Evolutionary conservation across 2,329 filamentous ascomycete genomes (phyloP).

Genomic region (Cytospora paraplurivora): DNA sequence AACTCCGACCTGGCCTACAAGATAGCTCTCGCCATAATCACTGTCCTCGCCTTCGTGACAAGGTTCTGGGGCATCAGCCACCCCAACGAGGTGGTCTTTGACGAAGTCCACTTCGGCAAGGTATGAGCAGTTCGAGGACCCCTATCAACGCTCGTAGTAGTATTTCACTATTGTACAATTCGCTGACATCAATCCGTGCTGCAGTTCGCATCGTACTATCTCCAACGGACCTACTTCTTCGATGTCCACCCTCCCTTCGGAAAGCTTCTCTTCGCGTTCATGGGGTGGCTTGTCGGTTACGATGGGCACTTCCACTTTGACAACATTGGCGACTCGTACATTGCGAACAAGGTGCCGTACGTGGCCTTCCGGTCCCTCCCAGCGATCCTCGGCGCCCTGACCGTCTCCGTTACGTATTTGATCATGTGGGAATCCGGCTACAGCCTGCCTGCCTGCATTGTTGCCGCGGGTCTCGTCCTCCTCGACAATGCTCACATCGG

Average conservation of each 20-base stretch:
- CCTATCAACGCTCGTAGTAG: background rate
- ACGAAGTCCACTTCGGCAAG: constrained; percentile 99
- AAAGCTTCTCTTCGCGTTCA: constrained; percentile 95
- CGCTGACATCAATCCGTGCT: constrained; percentile 25
- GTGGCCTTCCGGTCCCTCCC: constrained; percentile 94
- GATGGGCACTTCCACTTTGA: constrained; percentile 98
- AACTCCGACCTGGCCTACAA: constrained; percentile 81
- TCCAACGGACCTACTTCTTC: constrained; percentile 98
- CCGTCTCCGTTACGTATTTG: constrained; percentile 88
- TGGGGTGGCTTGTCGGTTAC: constrained; percentile 97
- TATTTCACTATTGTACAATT: background rate
- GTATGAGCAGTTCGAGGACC: constrained; percentile 51
- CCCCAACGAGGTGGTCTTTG: constrained; percentile 95
- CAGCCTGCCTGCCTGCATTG: constrained; percentile 85
- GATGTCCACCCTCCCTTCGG: constrained; percentile 98
- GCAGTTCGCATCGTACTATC: constrained; percentile 77
- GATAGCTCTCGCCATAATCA: constrained; percentile 75
- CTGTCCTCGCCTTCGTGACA: constrained; percentile 81
- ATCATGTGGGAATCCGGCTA: constrained; percentile 99
- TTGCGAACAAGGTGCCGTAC: constrained; percentile 95
- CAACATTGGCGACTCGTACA: constrained; percentile 98
- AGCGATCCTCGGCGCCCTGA: constrained; percentile 86
- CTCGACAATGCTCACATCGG: constrained; percentile 98
- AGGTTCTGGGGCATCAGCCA: constrained; percentile 96
- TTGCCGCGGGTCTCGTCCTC: constrained; percentile 83